Evolutionary conservation across 805 yeast species (phyloP).

Genomic region (Pichia kluyveri): DNA sequence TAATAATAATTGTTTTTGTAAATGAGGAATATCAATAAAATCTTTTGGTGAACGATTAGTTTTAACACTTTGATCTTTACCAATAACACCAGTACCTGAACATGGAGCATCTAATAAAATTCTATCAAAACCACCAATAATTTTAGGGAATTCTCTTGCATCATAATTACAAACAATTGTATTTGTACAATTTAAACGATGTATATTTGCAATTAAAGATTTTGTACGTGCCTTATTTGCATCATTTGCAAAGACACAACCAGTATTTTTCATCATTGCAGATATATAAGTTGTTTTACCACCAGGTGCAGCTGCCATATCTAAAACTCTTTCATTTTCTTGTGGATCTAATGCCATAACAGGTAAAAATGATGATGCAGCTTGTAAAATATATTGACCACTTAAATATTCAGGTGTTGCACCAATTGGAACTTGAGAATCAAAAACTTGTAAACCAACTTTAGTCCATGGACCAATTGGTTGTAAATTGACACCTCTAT

Average conservation of each 20-base stretch:
- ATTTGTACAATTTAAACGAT: conserved; percentile 92
- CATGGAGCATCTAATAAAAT: conserved; percentile 96
- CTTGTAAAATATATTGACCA: conserved; percentile 95
- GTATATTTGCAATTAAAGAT: conserved; percentile 93
- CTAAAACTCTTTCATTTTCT: conserved; percentile 89
- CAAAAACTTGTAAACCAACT: conserved; percentile 94
- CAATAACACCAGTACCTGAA: conserved; percentile 98
- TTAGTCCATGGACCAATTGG: conserved; percentile 98
- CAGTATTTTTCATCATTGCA: conserved; percentile 97
- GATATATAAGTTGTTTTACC: conserved; percentile 94
- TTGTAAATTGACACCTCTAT: conserved; percentile 94
- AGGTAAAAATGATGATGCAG: conserved; percentile 96
- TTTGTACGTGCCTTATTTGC: conserved; percentile 94
- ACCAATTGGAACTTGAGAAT: conserved; percentile 98
- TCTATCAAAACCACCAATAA: conserved; percentile 96
- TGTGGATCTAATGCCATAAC: conserved; percentile 98
- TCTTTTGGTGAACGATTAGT: conserved; percentile 92
- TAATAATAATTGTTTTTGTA: conserved; percentile 86
- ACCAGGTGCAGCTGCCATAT: conserved; percentile 99
- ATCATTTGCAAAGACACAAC: conserved; percentile 95
- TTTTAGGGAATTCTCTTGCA: conserved; percentile 97
- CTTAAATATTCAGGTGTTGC: conserved; percentile 98
- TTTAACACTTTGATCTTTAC: conserved; percentile 93
- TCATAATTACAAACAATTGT: conserved; percentile 96
- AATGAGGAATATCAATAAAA: conserved; percentile 91